These are phyloP conservation scores for Ormosia emarginata DNA, from an alignment of 306 rosid genomes.

Conservation along the genomic window DNA sequence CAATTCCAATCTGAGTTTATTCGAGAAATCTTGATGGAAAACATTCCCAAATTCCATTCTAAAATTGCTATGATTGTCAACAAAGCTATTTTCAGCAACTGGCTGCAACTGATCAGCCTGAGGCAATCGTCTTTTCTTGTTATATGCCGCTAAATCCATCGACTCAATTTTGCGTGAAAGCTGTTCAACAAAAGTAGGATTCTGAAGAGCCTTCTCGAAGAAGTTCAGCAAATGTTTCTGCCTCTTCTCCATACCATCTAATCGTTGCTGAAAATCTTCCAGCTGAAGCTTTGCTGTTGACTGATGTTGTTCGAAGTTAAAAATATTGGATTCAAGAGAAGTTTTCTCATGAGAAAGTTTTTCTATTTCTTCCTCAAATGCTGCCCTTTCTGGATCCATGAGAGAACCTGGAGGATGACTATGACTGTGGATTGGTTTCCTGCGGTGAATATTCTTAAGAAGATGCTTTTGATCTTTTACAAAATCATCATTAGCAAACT, in stretches of 20 bases:
- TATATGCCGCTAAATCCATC: conserved; percentile 72
- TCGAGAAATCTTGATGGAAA: conserved; percentile 80
- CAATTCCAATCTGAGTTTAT: conserved; percentile 74
- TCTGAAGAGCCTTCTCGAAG: conserved; percentile 68
- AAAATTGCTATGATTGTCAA: conserved; percentile 63
- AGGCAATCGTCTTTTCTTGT: conserved; percentile 90
- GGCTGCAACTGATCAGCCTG: conserved; percentile 48
- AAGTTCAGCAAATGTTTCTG: conserved; percentile 54
- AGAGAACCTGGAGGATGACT: conserved; percentile 82
- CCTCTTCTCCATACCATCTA: conserved; percentile 63
- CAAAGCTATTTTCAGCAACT: conserved; percentile 50
- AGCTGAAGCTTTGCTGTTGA: conserved; percentile 57
- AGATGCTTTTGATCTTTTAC: conserved; percentile 88
- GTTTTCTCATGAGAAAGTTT: conserved; percentile 65
- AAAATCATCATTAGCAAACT: conserved; percentile 92
- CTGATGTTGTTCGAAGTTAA: conserved; percentile 51
- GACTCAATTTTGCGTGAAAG: conserved; percentile 72
- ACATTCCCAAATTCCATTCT: conserved; percentile 67
- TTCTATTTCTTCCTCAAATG: conserved; percentile 83
- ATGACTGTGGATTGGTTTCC: conserved; percentile 98
- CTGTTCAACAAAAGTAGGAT: conserved; percentile 60
- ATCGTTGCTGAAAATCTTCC: conserved; percentile 54
- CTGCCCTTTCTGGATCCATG: conserved; percentile 82
- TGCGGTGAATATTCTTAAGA: conserved; percentile 88
- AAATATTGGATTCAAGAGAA: conserved; percentile 62